Evolutionary conservation across 768 basidiomycete genomes (phyloP), one percentile per base, ranked within the genome.

Genomic region (Boletus fagicola): DNA sequence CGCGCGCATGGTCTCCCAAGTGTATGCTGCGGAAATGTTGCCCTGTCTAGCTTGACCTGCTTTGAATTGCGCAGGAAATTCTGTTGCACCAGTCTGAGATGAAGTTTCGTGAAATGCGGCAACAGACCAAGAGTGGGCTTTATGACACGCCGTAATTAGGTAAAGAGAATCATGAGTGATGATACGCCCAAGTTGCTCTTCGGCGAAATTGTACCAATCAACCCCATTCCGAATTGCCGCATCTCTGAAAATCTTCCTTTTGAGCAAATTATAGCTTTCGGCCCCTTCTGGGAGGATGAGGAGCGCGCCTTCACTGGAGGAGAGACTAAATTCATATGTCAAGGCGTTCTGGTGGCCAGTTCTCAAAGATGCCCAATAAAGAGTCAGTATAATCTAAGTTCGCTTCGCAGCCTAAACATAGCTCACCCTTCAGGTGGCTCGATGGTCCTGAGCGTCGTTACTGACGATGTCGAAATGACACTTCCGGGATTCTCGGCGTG

Each of bases 211-310:
- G 53, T 70, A 75, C 73, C 73, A 74, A 1, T 56, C 43, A 13
- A 48, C 40, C 5, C 62, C 71, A 54, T 71, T 51, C 15, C 35
- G n/a, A 30, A 48, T 46, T 0, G 70, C 68, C 16, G 62, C 63
- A 1, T 64, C 58, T n/a, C 53, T 49, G 48, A 73, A 71, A 7
- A 35, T 15, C 16, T 24, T 26, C 18, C 56, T 31, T 13, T 71
- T 64, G 36, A 57, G 58, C 13, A 72, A 59, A 31, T 62, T 59
- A 45, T 58, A 60, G 20, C 62, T 60, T 36, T 49, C 49, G 3
- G 70, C 67, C 1, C 72, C 74, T 12, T 71, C 60, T 2, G 73
- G 71, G 46, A 74, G 64, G 12, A 67, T 53, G 7, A 74, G 56
- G 11, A 73, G 54, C 6, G 75, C 69, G 18, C 70, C 73, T 61